Conservation (phyloP, 768 basidiomycete species). For the Macrolepiota dolichaula region DNA sequence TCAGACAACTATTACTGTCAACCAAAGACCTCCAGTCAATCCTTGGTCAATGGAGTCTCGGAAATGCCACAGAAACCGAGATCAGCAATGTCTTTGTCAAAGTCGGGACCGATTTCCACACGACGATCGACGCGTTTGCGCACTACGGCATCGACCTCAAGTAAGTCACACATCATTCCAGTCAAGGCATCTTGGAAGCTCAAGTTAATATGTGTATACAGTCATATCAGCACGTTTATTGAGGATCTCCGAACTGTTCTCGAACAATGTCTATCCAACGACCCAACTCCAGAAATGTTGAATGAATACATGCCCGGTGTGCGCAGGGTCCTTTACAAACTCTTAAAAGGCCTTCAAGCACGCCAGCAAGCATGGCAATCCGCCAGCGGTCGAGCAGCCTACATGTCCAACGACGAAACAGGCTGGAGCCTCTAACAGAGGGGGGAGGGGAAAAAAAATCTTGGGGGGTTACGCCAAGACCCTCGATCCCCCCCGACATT, state of each 20-base stretch:
- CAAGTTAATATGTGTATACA: constrained; percentile 20
- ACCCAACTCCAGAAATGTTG: constrained; percentile 70
- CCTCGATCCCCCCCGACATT: background rate
- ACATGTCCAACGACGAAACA: constrained; percentile 2
- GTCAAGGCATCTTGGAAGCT: background rate
- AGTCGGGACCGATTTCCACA: constrained; percentile 87
- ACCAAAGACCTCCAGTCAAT: constrained; percentile 81
- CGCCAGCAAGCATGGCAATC: constrained; percentile 60
- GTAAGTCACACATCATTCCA: constrained; percentile 41
- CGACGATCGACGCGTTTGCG: constrained; percentile 71
- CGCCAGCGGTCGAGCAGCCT: constrained; percentile 8
- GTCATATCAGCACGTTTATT: constrained; percentile 64
- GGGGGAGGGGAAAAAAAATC: no score
- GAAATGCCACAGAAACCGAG: constrained; percentile 56
- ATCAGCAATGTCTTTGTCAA: constrained; percentile 91
- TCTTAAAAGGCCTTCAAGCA: constrained; percentile 78
- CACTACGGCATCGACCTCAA: constrained; percentile 71
- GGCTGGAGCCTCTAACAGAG: background rate
- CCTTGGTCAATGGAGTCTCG: constrained; percentile 64
- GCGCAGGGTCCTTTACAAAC: constrained; percentile 72
- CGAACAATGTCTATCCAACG: constrained; percentile 68
- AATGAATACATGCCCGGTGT: constrained; percentile 80
- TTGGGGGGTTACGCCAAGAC: background rate
- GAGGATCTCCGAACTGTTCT: constrained; percentile 61
- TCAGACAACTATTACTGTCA: constrained; percentile 67